These are phyloP conservation scores for Oryza coarctata DNA, from an alignment of 176 grass and related monocot genomes.

Conservation along the genomic window DNA sequence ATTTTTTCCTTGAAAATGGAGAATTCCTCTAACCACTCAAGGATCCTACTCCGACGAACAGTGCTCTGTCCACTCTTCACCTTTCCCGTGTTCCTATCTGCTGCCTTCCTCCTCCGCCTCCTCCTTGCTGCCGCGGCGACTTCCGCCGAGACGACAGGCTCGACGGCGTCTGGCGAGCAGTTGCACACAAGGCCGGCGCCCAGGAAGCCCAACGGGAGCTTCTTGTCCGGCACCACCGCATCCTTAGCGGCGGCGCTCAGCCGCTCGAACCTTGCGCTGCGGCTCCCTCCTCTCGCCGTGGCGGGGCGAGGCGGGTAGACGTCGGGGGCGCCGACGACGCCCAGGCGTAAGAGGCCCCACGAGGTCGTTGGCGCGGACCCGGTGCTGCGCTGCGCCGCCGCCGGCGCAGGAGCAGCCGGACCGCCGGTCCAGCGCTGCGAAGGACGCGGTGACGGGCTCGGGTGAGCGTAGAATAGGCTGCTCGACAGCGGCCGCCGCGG, in stretches of 20 bases:
- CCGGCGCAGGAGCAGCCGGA: too few species aligned
- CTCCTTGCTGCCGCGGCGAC: slow-evolving; percentile 18
- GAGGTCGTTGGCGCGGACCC: slow-evolving; percentile 30
- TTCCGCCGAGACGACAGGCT: slow-evolving; percentile 30
- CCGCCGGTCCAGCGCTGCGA: not conserved
- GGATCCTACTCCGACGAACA: slow-evolving; percentile 30
- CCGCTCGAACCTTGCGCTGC: slow-evolving; percentile 11
- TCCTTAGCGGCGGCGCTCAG: not conserved
- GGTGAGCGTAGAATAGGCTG: slow-evolving; percentile 49
- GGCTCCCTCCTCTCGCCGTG: not conserved
- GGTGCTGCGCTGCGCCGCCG: slow-evolving; percentile 17
- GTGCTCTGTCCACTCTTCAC: not conserved
- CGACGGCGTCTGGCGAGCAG: slow-evolving; percentile 54
- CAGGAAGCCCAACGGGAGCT: not conserved
- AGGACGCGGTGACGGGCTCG: slow-evolving; percentile 47
- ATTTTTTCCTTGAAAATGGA: slow-evolving; percentile 35
- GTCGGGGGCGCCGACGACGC: slow-evolving; percentile 54
- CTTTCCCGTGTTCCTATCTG: slow-evolving; percentile 15
- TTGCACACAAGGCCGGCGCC: slow-evolving; percentile 49
- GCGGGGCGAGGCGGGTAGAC: slow-evolving; percentile 15
- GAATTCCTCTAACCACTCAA: slow-evolving; percentile 46
- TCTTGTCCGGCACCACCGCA: not conserved
- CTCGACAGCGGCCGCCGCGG: slow-evolving; percentile 11
- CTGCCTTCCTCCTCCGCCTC: slow-evolving; percentile 32
- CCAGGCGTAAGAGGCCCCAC: slow-evolving; percentile 53